Conservation (phyloP, 306 rosid genomes). For the Cucurbita moschata region DNA sequence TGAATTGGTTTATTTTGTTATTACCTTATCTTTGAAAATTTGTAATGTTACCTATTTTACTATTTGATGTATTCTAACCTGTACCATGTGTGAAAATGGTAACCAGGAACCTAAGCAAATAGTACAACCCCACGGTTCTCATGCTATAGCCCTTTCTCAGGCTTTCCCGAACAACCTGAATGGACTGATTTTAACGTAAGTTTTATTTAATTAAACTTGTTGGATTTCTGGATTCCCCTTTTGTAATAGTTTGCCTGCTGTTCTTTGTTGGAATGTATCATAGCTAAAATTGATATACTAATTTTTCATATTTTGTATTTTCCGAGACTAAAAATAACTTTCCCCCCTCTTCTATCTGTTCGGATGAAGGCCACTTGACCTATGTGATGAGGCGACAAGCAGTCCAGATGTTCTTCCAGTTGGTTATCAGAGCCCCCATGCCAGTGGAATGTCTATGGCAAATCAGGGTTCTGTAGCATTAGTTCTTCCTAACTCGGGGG, state of each 20-base stretch:
- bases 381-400: conserved; percentile 59
- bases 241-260: background rate
- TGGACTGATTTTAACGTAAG: conserved; percentile 79
- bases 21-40: background rate
- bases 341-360: conserved; percentile 12
- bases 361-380: conserved; percentile 89
- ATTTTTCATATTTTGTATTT: background rate
- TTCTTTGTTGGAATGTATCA: background rate
- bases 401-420: conserved; percentile 42
- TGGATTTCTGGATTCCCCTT: background rate
- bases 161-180: conserved; percentile 56
- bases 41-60: background rate
- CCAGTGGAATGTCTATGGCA: conserved; percentile 51
- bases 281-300: background rate
- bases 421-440: conserved; percentile 69
- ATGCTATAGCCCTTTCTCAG: conserved; percentile 46
- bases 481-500: conserved; percentile 47
- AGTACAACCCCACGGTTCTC: conserved; percentile 59
- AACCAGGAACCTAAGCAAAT: conserved; percentile 60
- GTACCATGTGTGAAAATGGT: conserved; percentile 31
- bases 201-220: conserved; percentile 5
- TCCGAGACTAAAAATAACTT: conserved; percentile 1
- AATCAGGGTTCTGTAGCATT: conserved; percentile 55
- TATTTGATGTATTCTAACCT: conserved; percentile 10
- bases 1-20: background rate